phyloP scores from a whole-genome alignment of 805 yeast species.

The Myxozyma monticola region DNA sequence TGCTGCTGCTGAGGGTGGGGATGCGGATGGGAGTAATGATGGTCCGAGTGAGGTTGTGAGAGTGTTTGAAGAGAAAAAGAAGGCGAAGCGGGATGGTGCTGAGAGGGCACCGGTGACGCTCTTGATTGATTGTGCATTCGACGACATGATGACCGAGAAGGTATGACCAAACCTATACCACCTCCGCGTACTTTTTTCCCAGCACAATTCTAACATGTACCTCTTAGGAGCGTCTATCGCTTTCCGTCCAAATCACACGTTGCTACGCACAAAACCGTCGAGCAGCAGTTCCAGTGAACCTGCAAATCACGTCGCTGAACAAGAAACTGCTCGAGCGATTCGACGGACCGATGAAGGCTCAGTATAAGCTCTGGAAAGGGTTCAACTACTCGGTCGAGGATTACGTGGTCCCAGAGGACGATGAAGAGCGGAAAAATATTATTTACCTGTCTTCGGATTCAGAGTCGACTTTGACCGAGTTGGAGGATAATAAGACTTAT shows the following conservation, averaged over 20 bases:
- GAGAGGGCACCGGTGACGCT: constrained; percentile 38
- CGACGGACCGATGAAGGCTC: constrained; percentile 55
- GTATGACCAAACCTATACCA: constrained; percentile 31
- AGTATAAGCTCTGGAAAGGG: constrained; percentile 68
- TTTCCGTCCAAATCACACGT: constrained; percentile 78
- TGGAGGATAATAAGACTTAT: constrained; percentile 72
- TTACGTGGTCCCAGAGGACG: constrained; percentile 38
- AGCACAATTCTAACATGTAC: too few relatives aligned
- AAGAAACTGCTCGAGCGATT: constrained; percentile 67
- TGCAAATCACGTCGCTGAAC: constrained; percentile 64
- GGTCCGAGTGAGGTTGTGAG: constrained; percentile 33
- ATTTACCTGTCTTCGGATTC: constrained; percentile 88
- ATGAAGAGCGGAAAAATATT: constrained; percentile 24
- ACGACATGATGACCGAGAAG: constrained; percentile 80
- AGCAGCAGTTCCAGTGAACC: constrained; percentile 55
- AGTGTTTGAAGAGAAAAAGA: constrained; percentile 5
- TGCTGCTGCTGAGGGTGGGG: constrained; percentile 41
- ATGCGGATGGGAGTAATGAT: background rate
- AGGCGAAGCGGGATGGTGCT: constrained; percentile 8
- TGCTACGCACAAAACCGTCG: constrained; percentile 76
- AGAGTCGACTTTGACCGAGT: constrained; percentile 59
- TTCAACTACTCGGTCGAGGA: constrained; percentile 51
- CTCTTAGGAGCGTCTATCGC: constrained; percentile 54
- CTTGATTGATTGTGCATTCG: constrained; percentile 87
- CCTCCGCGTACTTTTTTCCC: background rate